Evolutionary conservation across 1,284 basidiomycete species (phyloP).

Genomic region (Malassezia furfur): DNA sequence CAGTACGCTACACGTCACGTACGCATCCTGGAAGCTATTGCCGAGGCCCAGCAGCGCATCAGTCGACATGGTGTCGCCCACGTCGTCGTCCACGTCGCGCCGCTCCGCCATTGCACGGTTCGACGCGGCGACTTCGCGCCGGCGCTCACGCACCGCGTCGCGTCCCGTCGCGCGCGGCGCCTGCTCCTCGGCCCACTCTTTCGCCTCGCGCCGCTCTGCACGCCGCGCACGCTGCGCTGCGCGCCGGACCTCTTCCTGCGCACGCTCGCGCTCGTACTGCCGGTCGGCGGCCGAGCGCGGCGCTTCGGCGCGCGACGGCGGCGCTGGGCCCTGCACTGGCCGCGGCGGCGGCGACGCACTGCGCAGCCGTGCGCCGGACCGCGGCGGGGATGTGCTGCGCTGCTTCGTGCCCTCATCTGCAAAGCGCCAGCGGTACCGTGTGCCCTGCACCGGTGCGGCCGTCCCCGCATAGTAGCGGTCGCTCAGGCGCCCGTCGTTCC

Average conservation of each 20-base stretch:
- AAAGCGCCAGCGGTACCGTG: conserved; percentile 1
- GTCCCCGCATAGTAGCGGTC: conserved; percentile 13
- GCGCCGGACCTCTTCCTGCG: background rate
- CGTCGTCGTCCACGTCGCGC: conserved; percentile 20
- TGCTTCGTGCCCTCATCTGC: too few species aligned
- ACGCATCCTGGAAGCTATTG: conserved; percentile 4
- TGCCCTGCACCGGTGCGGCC: background rate
- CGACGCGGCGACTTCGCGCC: conserved; percentile 11
- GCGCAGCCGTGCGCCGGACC: background rate
- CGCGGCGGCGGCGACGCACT: background rate
- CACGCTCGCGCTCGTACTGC: conserved; percentile 14
- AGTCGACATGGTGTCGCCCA: conserved; percentile 18
- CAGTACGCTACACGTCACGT: background rate
- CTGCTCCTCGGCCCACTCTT: conserved; percentile 16
- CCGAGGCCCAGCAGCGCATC: conserved; percentile 8
- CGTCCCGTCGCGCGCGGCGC: conserved; percentile 26
- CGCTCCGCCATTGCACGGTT: conserved; percentile 29
- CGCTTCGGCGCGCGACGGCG: too few species aligned
- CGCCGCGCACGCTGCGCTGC: background rate
- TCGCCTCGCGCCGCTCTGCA: background rate
- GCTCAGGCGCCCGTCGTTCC: conserved; percentile 21
- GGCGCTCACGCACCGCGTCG: conserved; percentile 24
- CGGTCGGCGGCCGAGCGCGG: background rate
- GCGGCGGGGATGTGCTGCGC: too few species aligned
- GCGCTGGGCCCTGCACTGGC: too few species aligned